Evolutionary conservation across 2,329 filamentous ascomycete species (phyloP).

Genomic region (Bretziella fagacearum): DNA sequence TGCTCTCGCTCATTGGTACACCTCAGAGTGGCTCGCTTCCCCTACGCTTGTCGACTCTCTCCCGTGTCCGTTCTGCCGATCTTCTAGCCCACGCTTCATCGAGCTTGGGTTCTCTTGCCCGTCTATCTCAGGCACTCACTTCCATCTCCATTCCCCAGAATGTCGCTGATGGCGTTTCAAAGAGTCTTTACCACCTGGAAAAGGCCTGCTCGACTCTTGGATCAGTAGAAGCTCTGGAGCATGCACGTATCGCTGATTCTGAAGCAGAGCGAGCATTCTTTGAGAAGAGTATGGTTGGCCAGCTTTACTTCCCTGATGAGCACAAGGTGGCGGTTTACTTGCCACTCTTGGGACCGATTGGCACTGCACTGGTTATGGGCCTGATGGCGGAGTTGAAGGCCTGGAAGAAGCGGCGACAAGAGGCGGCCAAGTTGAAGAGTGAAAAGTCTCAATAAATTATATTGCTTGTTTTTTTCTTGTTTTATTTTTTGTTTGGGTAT

Average conservation of each 20-base stretch:
- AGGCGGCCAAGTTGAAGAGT: slow-evolving; percentile 23
- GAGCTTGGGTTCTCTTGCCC: slow-evolving; percentile 80
- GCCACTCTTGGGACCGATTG: slow-evolving; percentile 75
- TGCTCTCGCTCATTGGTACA: slow-evolving; percentile 73
- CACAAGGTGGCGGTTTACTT: slow-evolving; percentile 96
- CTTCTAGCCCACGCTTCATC: slow-evolving; percentile 80
- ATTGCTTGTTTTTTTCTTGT: not conserved
- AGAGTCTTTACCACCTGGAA: slow-evolving; percentile 61
- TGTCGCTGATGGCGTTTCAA: slow-evolving; percentile 71
- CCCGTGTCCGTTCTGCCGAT: slow-evolving; percentile 70
- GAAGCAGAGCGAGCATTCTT: slow-evolving; percentile 93
- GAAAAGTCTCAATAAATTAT: slow-evolving; percentile 22
- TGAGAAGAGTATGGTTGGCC: slow-evolving; percentile 96
- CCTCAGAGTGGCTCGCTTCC: slow-evolving; percentile 71
- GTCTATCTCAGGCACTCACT: slow-evolving; percentile 65
- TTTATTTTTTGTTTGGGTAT: not conserved
- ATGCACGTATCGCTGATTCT: slow-evolving; percentile 69
- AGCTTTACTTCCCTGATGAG: slow-evolving; percentile 96
- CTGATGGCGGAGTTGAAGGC: slow-evolving; percentile 64
- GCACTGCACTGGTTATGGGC: slow-evolving; percentile 74
- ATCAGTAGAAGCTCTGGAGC: slow-evolving; percentile 49
- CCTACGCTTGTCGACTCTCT: slow-evolving; percentile 66
- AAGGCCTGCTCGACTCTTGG: slow-evolving; percentile 58
- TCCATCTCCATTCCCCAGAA: slow-evolving; percentile 81
- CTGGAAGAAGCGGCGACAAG: slow-evolving; percentile 33